phyloP scores from a whole-genome alignment of 2,329 filamentous ascomycete genomes.

The Hymenotorrendiella dingleyae region DNA sequence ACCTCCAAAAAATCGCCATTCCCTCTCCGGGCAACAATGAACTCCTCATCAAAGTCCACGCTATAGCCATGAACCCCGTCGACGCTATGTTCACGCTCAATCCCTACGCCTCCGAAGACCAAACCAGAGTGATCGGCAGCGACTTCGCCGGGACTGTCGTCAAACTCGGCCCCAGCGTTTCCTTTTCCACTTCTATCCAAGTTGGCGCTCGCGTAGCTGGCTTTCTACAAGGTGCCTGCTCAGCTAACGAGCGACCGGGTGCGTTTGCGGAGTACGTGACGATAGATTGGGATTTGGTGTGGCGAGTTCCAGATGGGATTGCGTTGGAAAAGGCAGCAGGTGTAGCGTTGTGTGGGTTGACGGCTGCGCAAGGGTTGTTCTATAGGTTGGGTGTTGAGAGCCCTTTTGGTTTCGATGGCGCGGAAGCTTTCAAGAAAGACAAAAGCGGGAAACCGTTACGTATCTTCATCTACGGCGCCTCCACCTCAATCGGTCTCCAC shows the following conservation, averaged over 20 bases:
- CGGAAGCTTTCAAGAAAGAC: constrained; percentile 17
- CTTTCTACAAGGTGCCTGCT: constrained; percentile 39
- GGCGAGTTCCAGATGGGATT: constrained; percentile 31
- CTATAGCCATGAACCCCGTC: constrained; percentile 15
- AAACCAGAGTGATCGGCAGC: constrained; percentile 33
- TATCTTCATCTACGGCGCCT: constrained; percentile 1
- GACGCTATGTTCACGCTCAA: constrained; percentile 32
- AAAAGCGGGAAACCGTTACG: neutral
- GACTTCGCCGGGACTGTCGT: constrained; percentile 37
- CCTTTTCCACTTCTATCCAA: constrained; percentile 3
- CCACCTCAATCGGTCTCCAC: neutral
- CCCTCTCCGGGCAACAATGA: neutral
- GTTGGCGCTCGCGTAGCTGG: constrained; percentile 34
- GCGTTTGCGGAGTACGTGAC: constrained; percentile 39
- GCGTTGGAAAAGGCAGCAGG: constrained; percentile 34
- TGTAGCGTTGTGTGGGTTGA: constrained; percentile 37
- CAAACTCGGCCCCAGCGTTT: neutral
- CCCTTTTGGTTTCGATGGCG: constrained; percentile 29
- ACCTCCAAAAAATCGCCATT: neutral
- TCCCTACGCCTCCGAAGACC: constrained; percentile 28
- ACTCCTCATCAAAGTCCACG: constrained; percentile 1
- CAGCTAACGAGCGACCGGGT: constrained; percentile 37
- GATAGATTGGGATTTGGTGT: constrained; percentile 34
- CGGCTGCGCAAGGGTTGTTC: constrained; percentile 38
- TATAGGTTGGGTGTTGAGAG: constrained; percentile 32